phyloP scores from a whole-genome alignment of 73 alveolate genomes.

The Paramecium caudatum region DNA sequence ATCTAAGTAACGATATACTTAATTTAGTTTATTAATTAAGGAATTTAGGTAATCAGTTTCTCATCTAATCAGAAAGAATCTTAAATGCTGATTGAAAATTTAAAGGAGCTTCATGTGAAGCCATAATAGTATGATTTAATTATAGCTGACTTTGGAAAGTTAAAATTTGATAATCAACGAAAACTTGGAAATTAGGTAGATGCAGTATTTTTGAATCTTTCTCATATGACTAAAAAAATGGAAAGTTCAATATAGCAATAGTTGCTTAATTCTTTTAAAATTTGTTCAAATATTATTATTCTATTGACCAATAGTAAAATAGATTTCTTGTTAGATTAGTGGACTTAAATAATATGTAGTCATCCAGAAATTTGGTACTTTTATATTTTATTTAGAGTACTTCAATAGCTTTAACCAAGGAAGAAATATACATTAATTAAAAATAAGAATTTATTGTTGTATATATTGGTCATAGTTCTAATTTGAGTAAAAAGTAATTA shows the following conservation, averaged over 20 bases:
- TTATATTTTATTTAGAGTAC: not conserved
- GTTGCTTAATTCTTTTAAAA: not conserved
- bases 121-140: not conserved
- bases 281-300: not conserved
- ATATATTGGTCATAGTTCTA: not conserved
- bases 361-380: not conserved
- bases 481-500: not conserved
- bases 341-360: not conserved
- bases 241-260: not conserved
- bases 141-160: not conserved
- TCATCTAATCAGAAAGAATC: not conserved
- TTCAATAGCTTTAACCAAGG: not conserved
- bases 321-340: not conserved
- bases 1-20: conserved; percentile 6
- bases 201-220: not conserved
- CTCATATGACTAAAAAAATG: not conserved
- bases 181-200: not conserved
- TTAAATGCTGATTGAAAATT: not conserved
- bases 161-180: not conserved
- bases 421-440: not conserved
- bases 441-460: not conserved
- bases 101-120: not conserved
- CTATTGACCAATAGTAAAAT: not conserved
- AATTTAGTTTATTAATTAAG: no score
- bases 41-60: no score